Percentiles rank a stretch among this genome's conserved stretches.
Evolutionary conservation across 2,329 filamentous ascomycete genomes (phyloP).

Genomic region (Arthrobotrys conoides): DNA sequence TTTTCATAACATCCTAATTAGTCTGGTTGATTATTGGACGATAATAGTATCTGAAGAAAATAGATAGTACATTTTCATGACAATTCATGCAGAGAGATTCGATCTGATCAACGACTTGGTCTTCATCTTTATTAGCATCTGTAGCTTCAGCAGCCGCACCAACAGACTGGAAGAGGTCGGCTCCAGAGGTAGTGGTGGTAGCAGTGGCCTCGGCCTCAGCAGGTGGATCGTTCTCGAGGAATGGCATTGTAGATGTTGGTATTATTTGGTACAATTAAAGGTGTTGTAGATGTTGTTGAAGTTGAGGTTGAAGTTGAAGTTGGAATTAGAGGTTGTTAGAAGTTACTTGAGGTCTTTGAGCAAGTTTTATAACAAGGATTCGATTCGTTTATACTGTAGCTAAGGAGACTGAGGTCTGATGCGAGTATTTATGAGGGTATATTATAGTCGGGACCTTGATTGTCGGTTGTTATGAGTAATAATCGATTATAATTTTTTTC

Average conservation of each 20-base stretch:
- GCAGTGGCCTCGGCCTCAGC: constrained; percentile 8
- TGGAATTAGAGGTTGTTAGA: too few species aligned
- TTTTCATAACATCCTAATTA: neutral
- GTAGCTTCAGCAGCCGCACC: constrained; percentile 62
- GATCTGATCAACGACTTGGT: constrained; percentile 68
- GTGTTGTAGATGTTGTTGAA: too few species aligned
- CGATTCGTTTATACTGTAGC: neutral
- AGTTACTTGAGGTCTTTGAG: too few species aligned
- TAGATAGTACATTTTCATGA: constrained; percentile 76
- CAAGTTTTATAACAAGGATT: too few species aligned
- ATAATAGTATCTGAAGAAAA: neutral
- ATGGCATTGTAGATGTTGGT: constrained; percentile 35
- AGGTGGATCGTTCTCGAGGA: constrained; percentile 48
- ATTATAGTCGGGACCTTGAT: neutral
- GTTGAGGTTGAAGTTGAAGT: too few species aligned
- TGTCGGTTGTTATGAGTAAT: constrained; percentile 13
- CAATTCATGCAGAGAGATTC: constrained; percentile 91
- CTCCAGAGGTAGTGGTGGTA: constrained; percentile 42
- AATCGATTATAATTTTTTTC: neutral
- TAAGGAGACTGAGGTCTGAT: neutral
- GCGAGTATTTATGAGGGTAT: neutral
- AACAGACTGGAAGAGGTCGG: constrained; percentile 63
- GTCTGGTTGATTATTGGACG: neutral
- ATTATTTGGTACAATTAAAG: neutral
- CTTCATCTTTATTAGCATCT: constrained; percentile 45